phyloP scores from a whole-genome alignment of 2,329 filamentous ascomycete genomes.

The Neospermospora avenae region DNA sequence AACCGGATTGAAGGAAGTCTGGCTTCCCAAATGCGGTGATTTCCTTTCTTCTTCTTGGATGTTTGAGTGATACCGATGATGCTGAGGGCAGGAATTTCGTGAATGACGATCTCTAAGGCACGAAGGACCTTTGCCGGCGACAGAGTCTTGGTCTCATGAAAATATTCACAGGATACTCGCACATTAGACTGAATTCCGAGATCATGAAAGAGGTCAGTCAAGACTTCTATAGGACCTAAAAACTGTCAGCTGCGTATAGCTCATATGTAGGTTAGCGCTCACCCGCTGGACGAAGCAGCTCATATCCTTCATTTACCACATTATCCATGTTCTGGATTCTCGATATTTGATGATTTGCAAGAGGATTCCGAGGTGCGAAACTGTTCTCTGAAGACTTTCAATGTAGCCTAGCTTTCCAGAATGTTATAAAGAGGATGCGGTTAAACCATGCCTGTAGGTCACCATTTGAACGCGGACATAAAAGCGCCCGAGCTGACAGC shows the following conservation, averaged over 20 bases:
- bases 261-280: not conserved
- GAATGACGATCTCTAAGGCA: constrained; percentile 14
- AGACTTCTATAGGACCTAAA: constrained; percentile 12
- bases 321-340: not conserved
- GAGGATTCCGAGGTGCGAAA: too few species aligned
- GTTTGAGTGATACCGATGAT: constrained; percentile 12
- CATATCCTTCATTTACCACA: not conserved
- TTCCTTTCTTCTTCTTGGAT: constrained; percentile 9
- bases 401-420: too few species aligned
- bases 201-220: constrained; percentile 16
- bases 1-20: constrained; percentile 9
- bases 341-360: too few species aligned
- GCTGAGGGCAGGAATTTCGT: constrained; percentile 15
- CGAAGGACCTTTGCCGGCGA: constrained; percentile 3
- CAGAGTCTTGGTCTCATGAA: constrained; percentile 1
- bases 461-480: too few species aligned
- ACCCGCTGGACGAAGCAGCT: constrained; percentile 15
- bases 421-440: too few species aligned
- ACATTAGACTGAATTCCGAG: constrained; percentile 22
- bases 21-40: constrained; percentile 18
- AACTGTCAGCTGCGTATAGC: not conserved
- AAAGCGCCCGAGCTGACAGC: too few species aligned
- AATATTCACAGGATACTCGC: constrained; percentile 13
- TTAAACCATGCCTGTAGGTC: too few species aligned
- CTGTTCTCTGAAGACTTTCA: too few species aligned